phyloP scores from a whole-genome alignment of 306 rosid genomes.

The Albizia julibrissin region DNA sequence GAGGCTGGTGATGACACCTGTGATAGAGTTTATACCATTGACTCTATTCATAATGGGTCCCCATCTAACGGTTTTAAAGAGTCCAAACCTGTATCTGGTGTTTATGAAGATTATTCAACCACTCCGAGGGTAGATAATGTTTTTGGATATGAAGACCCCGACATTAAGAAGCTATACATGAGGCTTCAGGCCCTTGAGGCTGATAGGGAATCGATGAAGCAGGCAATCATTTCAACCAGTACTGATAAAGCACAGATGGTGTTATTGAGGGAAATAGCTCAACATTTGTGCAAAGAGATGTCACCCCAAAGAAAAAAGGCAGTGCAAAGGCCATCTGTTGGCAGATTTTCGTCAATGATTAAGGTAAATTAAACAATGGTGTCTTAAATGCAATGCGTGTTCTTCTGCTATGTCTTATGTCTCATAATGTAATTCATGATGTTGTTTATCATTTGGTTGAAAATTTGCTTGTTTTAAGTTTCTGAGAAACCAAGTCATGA shows the following conservation, averaged over 20 bases:
- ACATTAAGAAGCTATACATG: constrained; percentile 79
- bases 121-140: constrained; percentile 57
- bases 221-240: constrained; percentile 81
- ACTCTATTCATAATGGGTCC: constrained; percentile 71
- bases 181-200: constrained; percentile 99
- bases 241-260: constrained; percentile 93
- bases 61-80: constrained; percentile 54
- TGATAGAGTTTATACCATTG: constrained; percentile 93
- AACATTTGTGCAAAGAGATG: constrained; percentile 81
- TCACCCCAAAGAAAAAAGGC: constrained; percentile 59
- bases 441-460: constrained; percentile 13
- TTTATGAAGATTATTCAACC: constrained; percentile 53
- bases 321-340: constrained; percentile 52
- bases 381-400: neutral
- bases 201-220: constrained; percentile 99
- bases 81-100: constrained; percentile 54
- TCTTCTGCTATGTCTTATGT: constrained; percentile 23
- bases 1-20: constrained; percentile 71
- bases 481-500: constrained; percentile 2
- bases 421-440: constrained; percentile 10
- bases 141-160: constrained; percentile 69
- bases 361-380: constrained; percentile 57
- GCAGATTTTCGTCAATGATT: constrained; percentile 51
- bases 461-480: constrained; percentile 14
- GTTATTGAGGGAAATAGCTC: constrained; percentile 96